phyloP scores from a whole-genome alignment of 129 eudicot genomes.

The Cynara cardunculus region DNA sequence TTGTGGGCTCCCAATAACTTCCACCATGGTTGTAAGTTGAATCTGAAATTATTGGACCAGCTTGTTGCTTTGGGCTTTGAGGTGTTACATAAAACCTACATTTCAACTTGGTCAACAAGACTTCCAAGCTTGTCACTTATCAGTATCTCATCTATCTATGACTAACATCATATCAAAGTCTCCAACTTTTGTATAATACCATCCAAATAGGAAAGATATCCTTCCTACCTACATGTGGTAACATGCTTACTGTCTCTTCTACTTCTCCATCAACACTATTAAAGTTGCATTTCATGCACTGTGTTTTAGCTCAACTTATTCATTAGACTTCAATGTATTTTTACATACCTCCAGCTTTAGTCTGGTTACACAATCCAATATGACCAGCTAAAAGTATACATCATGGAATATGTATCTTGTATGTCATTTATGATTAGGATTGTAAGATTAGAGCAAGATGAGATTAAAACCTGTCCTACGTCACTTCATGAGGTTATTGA shows the following conservation, averaged over 20 bases:
- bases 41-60: too few species aligned
- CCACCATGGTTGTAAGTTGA: too few species aligned
- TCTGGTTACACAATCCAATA: background rate
- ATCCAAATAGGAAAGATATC: constrained; percentile 1
- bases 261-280: background rate
- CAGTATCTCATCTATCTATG: background rate
- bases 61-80: too few species aligned
- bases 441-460: background rate
- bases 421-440: background rate
- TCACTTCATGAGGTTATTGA: background rate
- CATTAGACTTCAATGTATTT: background rate
- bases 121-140: background rate
- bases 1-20: too few species aligned
- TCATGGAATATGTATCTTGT: background rate
- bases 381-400: background rate
- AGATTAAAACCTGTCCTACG: background rate
- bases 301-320: background rate
- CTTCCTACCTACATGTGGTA: background rate
- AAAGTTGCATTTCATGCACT: background rate
- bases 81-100: too few species aligned
- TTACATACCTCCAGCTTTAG: background rate
- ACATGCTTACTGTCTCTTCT: background rate
- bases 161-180: background rate
- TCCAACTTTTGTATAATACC: background rate
- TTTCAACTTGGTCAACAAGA: too few species aligned